Base-by-base conservation (phyloP, 352 stramenopile species). In the Elongisporangium prolatum region DNA sequence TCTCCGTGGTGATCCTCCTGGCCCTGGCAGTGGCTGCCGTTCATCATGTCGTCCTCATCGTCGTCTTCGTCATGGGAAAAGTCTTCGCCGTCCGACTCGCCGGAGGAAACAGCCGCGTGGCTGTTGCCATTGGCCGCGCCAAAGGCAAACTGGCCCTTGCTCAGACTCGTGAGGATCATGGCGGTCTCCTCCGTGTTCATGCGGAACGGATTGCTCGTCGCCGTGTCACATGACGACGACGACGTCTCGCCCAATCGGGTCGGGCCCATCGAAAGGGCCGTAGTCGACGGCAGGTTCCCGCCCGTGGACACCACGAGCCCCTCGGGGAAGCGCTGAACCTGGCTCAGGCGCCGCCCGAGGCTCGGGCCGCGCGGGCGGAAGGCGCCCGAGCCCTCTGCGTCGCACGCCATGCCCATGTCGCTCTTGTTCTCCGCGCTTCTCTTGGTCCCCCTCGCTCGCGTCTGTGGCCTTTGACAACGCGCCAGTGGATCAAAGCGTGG, bases 151-250 rank as follows among this genome's bases (percentile, higher is more conserved):
- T 75, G 79, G 16, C 72, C 77, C 58, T 88, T 86, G 67, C 81
- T 89, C 56, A 95, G 71, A 65, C 79, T 89, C 55, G 86, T 89
- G 56, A 95, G 80, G 52, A 95, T 95, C 69, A 93, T 76, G 51
- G 86, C 86, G 6, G 86, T 93, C 71, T 93, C 86, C 53, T 95
- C 84, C 14, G 86, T 84, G 53, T 92, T 91, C 37, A 80, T 79
- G 40, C 66, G 69, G 14, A 68, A 28, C 13, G 40, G 50, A 44
- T 25, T 59, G 21, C n/a, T 13, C n/a, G 25, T 2, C 25, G 13
- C 17, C 18, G 47, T 17, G n/a, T 34, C 28, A 9, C 55, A 13
- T 48, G 38, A 24, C 6, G 11, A 20, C 6, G 11, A 20, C 17
- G 28, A 16, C 25, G 22, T 25, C 52, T 40, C 40, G 14, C 28